Base-by-base conservation (phyloP, 2,329 filamentous ascomycete genomes). In the Aureobasidium sp. region DNA sequence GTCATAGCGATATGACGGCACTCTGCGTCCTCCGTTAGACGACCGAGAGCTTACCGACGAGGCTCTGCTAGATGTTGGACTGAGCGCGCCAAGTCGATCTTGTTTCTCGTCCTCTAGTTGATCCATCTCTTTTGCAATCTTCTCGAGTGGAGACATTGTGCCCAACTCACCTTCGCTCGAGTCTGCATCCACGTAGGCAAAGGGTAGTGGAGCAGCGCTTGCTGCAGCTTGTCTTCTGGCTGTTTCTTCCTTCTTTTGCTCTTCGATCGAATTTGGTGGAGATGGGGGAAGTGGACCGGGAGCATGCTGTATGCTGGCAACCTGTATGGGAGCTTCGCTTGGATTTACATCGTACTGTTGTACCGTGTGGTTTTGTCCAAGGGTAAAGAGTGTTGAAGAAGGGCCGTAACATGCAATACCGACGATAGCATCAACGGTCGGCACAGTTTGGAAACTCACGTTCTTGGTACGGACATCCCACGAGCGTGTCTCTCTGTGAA, bases 401-500 rank as follows among this genome's bases (percentile, higher is more conserved):
- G 92, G 88, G 1, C 93, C 94, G 73, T 94, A 96, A 64, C 92
- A 88, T 48, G 92, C 88, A 47, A 99, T 82, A 17, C 90, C 93
- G 65, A 84, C 84, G 63, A 97, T 84, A 67, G 88, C 86, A 41
- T 94, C 87, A 7, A 92, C 81, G 1, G 91, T 97, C 6, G 92
- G 91, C 62, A 97, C 89, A 63, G 84, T 83, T 70, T 97, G 92
- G 74, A 87, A 95, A 3, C 91, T 92, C 68, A 99, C 91, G 71
- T 96, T 88, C 73, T 97, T 97, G n/a, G 94, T 99, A 66, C 92
- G 85, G 48, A 99, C 94, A 79, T 99, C 94, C 93, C 94, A 99
- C 63, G 91, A 88, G 69, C 90, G 87, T 41, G 92, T 96, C 80
- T 96, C 89, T 61, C 92, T 79, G 65, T 66, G 29, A 3, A 22